Percentiles rank a stretch among this genome's conserved stretches.
These are phyloP conservation scores for Massarina eburnea DNA, from an alignment of 2,329 filamentous ascomycete genomes.

Conservation along the genomic window DNA sequence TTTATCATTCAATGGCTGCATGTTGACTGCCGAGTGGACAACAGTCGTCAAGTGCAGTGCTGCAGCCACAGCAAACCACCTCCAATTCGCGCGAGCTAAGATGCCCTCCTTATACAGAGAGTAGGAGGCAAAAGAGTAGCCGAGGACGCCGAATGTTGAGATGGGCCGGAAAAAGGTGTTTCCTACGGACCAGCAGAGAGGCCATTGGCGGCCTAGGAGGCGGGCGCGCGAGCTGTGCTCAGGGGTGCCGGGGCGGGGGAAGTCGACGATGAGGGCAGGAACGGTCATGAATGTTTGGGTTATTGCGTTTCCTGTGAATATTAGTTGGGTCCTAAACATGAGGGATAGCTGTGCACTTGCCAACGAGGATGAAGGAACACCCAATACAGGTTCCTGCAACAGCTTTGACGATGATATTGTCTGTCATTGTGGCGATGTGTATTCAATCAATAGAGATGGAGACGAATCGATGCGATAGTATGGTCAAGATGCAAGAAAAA, in stretches of 20 bases:
- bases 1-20: constrained; percentile 55
- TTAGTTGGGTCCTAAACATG: constrained; percentile 2
- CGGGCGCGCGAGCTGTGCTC: constrained; percentile 47
- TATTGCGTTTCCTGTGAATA: constrained; percentile 51
- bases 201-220: constrained; percentile 54
- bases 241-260: constrained; percentile 45
- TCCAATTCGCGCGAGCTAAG: constrained; percentile 48
- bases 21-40: constrained; percentile 53
- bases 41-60: constrained; percentile 51
- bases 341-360: constrained; percentile 26
- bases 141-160: constrained; percentile 51
- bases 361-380: constrained; percentile 53
- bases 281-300: constrained; percentile 57
- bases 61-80: constrained; percentile 47
- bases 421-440: constrained; percentile 26
- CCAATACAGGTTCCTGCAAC: constrained; percentile 51
- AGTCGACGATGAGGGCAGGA: constrained; percentile 52
- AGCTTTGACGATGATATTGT: constrained; percentile 37
- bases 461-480: background rate
- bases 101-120: constrained; percentile 33
- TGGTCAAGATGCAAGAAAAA: background rate
- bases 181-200: constrained; percentile 53
- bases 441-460: too few species aligned
- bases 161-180: constrained; percentile 57
- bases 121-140: constrained; percentile 51